A percentile compares a stretch with the other conserved stretches of the same genome.
phyloP scores from a whole-genome alignment of 352 stramenopile genomes.

The Globisporangium paddicum region DNA sequence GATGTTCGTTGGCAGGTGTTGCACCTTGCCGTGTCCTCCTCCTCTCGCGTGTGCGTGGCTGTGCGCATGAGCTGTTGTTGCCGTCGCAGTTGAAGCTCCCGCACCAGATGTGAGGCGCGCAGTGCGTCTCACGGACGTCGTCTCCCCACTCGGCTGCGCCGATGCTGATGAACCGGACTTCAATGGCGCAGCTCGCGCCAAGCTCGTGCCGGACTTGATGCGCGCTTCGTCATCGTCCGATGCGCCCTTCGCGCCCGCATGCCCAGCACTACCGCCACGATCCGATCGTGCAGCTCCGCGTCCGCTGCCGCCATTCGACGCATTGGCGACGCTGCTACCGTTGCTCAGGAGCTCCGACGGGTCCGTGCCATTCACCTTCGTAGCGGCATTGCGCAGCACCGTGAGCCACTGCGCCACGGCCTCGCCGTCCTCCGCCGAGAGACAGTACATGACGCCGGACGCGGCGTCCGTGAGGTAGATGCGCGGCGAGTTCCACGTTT shows the following conservation, averaged over 20 bases:
- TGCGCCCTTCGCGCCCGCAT: not conserved
- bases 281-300: not conserved
- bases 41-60: constrained; percentile 16
- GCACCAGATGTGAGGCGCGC: not conserved
- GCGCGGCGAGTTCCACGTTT: constrained; percentile 83
- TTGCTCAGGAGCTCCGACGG: not conserved
- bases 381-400: constrained; percentile 53
- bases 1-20: constrained; percentile 65
- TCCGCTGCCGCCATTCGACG: not conserved
- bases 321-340: not conserved
- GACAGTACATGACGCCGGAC: constrained; percentile 77
- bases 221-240: constrained; percentile 8
- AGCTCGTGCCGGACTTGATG: not conserved
- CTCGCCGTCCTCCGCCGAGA: constrained; percentile 65
- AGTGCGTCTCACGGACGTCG: not conserved
- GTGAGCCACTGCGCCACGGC: constrained; percentile 72
- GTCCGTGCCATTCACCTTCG: constrained; percentile 15
- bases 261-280: not conserved
- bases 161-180: constrained; percentile 1
- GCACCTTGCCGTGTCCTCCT: constrained; percentile 28
- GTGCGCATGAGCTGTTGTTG: constrained; percentile 14
- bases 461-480: constrained; percentile 80
- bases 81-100: too few species aligned
- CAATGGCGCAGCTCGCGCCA: not conserved
- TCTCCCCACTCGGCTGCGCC: not conserved